phyloP scores from a whole-genome alignment of 306 rosid species.

The Lotus japonicus region DNA sequence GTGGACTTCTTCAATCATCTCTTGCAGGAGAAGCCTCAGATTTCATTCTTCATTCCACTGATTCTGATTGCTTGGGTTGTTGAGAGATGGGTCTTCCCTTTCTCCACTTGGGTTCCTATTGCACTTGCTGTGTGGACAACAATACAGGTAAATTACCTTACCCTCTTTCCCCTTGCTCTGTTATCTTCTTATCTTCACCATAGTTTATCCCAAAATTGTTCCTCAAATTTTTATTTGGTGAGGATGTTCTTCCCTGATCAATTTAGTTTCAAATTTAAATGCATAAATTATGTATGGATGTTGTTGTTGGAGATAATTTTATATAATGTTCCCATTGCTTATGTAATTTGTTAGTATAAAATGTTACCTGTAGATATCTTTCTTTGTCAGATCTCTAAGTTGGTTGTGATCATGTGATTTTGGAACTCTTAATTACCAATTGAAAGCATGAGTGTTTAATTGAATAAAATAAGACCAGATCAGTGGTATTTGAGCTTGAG shows the following conservation, averaged over 20 bases:
- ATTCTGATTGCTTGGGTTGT: constrained; percentile 66
- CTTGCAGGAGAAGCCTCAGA: constrained; percentile 45
- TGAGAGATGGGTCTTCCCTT: constrained; percentile 83
- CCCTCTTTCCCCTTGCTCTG: background rate
- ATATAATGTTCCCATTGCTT: background rate
- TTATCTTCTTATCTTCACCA: too few species aligned
- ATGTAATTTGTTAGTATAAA: background rate
- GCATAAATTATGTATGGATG: background rate
- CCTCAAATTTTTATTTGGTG: background rate
- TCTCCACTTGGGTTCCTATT: constrained; percentile 84
- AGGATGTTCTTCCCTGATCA: background rate
- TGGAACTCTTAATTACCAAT: background rate
- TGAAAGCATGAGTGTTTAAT: background rate
- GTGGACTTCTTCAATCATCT: constrained; percentile 46
- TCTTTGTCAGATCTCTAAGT: background rate
- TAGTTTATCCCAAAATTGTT: background rate
- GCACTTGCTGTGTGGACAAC: constrained; percentile 73
- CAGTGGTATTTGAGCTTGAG: constrained; percentile 4
- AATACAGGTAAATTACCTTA: constrained; percentile 49
- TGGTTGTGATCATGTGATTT: background rate
- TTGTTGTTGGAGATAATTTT: background rate
- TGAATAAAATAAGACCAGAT: background rate
- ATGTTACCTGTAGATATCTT: background rate
- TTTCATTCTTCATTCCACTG: constrained; percentile 53
- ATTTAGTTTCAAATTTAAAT: background rate